Percentiles rank a stretch among this genome's conserved stretches.
Evolutionary conservation across 2,329 filamentous ascomycete genomes (phyloP).

Genomic region (Exophiala bonariae): DNA sequence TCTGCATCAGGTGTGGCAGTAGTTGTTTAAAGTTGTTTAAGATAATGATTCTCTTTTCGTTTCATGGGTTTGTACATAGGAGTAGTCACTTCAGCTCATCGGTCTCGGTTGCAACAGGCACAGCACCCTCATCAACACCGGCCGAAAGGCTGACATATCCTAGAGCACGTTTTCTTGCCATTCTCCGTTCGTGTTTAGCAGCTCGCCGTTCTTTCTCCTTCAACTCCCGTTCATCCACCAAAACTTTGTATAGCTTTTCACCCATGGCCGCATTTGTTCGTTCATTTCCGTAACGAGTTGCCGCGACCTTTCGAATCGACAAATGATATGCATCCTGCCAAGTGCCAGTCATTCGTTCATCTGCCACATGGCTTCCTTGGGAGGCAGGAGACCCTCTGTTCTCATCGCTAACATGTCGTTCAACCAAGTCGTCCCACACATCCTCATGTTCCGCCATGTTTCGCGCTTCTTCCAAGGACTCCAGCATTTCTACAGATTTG

Average conservation of each 20-base stretch:
- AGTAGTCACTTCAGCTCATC: no score
- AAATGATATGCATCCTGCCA: not conserved
- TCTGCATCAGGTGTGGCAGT: no score
- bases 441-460: constrained; percentile 42
- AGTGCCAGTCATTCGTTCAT: not conserved
- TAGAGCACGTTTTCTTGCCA: constrained; percentile 13
- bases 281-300: not conserved
- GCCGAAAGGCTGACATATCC: not conserved
- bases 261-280: constrained; percentile 12
- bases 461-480: constrained; percentile 33
- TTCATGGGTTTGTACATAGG: no score
- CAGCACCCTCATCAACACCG: no score
- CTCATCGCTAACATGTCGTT: not conserved
- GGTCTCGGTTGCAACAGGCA: no score
- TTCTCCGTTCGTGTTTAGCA: constrained; percentile 15
- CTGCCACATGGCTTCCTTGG: not conserved
- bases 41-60: no score
- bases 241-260: constrained; percentile 15
- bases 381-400: not conserved
- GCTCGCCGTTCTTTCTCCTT: constrained; percentile 20
- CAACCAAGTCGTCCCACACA: constrained; percentile 39
- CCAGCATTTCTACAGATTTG: constrained; percentile 35
- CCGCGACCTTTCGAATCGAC: not conserved
- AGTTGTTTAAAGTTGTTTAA: no score
- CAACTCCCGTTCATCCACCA: constrained; percentile 18